phyloP scores from a whole-genome alignment of 352 stramenopile genomes.

The Phytophthora litchii region DNA sequence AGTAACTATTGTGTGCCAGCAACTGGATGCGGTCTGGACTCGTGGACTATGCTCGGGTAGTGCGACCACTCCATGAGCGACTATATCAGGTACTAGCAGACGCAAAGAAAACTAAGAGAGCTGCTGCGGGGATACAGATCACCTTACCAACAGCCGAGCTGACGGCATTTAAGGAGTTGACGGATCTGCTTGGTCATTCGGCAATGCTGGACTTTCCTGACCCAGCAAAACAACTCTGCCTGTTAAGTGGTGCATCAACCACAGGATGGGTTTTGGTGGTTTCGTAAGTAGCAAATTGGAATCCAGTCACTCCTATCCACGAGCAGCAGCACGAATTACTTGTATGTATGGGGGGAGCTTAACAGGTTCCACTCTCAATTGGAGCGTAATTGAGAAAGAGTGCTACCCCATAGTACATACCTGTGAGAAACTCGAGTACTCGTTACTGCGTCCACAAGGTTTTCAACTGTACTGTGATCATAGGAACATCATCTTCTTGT shows the following conservation, averaged over 20 bases:
- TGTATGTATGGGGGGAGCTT: conserved; percentile 4
- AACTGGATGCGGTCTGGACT: conserved; percentile 30
- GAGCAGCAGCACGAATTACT: conserved; percentile 2
- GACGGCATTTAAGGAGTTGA: background rate
- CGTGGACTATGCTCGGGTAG: conserved; percentile 21
- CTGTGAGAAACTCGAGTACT: background rate
- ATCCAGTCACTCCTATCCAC: background rate
- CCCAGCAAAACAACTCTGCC: background rate
- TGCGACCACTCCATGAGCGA: conserved; percentile 13
- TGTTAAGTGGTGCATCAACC: background rate
- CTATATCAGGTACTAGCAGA: conserved; percentile 3
- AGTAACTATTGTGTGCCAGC: conserved; percentile 28
- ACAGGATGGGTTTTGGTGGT: conserved; percentile 1
- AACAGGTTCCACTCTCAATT: conserved; percentile 5
- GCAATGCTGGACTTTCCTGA: conserved; percentile 1
- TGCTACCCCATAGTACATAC: conserved; percentile 1
- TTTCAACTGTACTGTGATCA: conserved; percentile 9
- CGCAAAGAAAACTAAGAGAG: conserved; percentile 9
- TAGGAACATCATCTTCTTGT: background rate
- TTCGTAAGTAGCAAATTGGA: background rate
- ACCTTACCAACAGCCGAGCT: background rate
- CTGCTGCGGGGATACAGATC: conserved; percentile 6
- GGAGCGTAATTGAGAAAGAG: conserved; percentile 10
- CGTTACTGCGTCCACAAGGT: background rate
- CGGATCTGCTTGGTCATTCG: background rate